Conservation (phyloP, 2,329 filamentous ascomycete species). For the Zymoseptoria crescenta region DNA sequence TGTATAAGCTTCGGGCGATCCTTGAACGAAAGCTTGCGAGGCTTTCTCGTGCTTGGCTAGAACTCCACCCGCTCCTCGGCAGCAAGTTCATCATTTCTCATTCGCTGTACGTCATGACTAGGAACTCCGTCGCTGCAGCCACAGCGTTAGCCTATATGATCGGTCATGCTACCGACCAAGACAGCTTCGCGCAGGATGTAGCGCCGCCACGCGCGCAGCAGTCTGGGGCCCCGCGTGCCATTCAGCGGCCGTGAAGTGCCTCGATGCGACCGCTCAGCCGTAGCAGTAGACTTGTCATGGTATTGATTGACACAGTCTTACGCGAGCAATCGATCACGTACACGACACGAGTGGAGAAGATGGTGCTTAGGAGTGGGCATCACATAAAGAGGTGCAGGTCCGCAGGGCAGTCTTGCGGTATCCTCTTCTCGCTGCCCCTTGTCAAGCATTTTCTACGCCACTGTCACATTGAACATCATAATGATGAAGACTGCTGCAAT, state of each 20-base stretch:
- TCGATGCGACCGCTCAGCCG: background rate
- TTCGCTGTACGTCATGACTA: background rate
- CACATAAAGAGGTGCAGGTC: background rate
- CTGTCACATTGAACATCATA: background rate
- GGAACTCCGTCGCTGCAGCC: constrained; percentile 6
- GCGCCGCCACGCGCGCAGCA: background rate
- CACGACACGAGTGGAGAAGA: background rate
- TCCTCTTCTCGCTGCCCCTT: background rate
- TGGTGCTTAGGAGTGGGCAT: background rate
- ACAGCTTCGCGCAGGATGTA: background rate
- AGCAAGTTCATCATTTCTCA: background rate
- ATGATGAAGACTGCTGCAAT: constrained; percentile 13
- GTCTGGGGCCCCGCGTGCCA: too few species aligned
- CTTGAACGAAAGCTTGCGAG: background rate
- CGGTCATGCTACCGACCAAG: background rate
- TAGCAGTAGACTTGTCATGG: background rate
- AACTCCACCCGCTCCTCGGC: background rate
- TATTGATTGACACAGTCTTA: too few species aligned
- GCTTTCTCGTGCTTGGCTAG: background rate
- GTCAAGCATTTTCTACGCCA: background rate
- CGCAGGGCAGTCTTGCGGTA: background rate
- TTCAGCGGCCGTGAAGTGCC: background rate
- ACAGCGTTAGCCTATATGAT: background rate
- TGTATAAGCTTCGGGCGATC: background rate
- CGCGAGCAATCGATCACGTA: too few species aligned